A percentile compares a stretch with the other conserved stretches of the same genome.
Conservation (phyloP, 257 asterid genomes). For the Euphrasia confusa region DNA sequence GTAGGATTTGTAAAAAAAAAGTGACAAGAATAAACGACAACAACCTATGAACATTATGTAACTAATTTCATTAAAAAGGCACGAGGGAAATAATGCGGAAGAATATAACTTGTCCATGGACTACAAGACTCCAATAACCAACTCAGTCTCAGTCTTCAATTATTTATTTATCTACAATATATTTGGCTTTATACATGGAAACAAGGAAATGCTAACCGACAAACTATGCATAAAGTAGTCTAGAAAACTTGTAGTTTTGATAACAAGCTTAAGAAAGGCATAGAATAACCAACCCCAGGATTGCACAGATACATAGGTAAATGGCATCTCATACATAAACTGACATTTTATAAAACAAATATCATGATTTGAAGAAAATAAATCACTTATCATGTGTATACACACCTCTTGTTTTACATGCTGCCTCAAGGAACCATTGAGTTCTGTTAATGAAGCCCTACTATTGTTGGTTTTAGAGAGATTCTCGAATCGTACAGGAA, state of each 20-base stretch:
- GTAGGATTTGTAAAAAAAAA: neutral
- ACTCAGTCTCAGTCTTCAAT: conserved; percentile 11
- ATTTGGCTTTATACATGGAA: neutral
- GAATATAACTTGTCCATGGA: neutral
- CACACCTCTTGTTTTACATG: conserved; percentile 60
- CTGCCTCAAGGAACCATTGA: conserved; percentile 30
- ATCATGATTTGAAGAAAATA: conserved; percentile 17
- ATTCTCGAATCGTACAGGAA: conserved; percentile 34
- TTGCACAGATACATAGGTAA: conserved; percentile 5
- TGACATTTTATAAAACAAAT: conserved; percentile 18
- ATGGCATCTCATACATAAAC: conserved; percentile 10
- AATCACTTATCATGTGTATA: conserved; percentile 14
- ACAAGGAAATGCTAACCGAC: conserved; percentile 3
- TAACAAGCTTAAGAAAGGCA: neutral
- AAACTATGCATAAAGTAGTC: conserved; percentile 1
- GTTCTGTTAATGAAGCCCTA: conserved; percentile 26
- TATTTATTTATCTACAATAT: conserved; percentile 12
- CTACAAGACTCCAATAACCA: conserved; percentile 5
- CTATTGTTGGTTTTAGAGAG: conserved; percentile 31
- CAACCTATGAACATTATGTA: conserved; percentile 16
- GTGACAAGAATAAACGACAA: conserved; percentile 13
- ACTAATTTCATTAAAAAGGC: neutral
- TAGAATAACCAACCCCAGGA: neutral
- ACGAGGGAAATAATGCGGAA: conserved; percentile 3
- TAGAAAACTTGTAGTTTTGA: conserved; percentile 1